Base-by-base conservation (phyloP, 208 protist species). In the Trypanosoma grayi region DNA sequence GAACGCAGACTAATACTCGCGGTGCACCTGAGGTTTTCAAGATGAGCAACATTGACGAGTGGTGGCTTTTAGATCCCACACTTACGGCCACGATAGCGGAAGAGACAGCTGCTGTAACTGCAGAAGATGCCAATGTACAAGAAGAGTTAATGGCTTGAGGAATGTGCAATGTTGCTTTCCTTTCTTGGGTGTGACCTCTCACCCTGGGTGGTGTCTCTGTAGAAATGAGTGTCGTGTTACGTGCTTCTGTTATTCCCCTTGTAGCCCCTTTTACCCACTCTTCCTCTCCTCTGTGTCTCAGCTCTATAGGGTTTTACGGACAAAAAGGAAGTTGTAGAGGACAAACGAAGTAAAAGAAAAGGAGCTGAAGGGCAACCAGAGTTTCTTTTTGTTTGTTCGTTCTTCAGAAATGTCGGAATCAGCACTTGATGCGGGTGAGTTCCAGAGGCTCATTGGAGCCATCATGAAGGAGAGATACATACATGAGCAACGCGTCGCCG, bases 11-110 rank as follows among this genome's bases (percentile, higher is more conserved):
- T 54, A 56, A 55, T 24, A 33, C 40, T 0, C 31, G 40, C 2
- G 46, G 72, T 6, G 71, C 47, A 0, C 88, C 82, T 2, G 54
- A 40, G 11, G 74, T 79, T 27, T 92, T 87, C 45, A 94, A 85
- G 60, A 82, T 94, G 80, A 85, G 80, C 63, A 94, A 94, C 60
- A 80, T 79, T 13, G 77, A 88, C 34, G 67, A 83, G 53, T 94
- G 88, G 85, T 90, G 75, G 71, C 43, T 61, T 31, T 62, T 91
- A 39, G 77, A 92, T 56, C 75, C 84, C 3, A 39, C 44, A 43
- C 24, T 74, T 52, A 9, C 73, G 62, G 16, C 79, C 66, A 9
- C 76, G 62, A 16, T 77, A 73, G 54, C 62, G 70, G 43, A 22
- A 36, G 2, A 16, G 22, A 45, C 4, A 22, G 45, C 14, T 20